These are phyloP conservation scores for Melampsora larici-populina DNA, from an alignment of 1,284 basidiomycete species.

Conservation along the genomic window DNA sequence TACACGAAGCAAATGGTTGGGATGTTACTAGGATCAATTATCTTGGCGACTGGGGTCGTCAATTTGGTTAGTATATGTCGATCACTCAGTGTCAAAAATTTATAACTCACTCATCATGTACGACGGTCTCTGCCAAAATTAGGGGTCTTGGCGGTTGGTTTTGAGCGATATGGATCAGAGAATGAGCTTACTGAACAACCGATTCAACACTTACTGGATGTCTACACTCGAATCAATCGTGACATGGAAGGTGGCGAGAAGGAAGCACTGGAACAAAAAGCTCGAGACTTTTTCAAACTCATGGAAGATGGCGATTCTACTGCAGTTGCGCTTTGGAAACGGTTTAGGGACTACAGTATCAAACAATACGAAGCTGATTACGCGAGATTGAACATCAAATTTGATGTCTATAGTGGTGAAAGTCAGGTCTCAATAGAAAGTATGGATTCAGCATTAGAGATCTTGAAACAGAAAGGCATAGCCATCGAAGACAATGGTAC, in stretches of 20 bases:
- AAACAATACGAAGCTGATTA: conserved; percentile 89
- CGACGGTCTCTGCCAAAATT: conserved; percentile 57
- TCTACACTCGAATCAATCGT: conserved; percentile 91
- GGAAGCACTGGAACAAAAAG: conserved; percentile 64
- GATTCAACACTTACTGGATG: conserved; percentile 89
- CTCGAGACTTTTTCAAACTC: conserved; percentile 85
- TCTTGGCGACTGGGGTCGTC: conserved; percentile 59
- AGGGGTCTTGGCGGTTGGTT: conserved; percentile 86
- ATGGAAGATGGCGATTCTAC: conserved; percentile 92
- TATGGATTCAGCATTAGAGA: conserved; percentile 68
- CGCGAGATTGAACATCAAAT: conserved; percentile 81
- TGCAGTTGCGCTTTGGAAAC: conserved; percentile 80
- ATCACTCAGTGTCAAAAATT: not conserved
- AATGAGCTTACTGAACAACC: conserved; percentile 79
- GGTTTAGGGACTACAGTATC: conserved; percentile 88
- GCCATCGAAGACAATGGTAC: conserved; percentile 69
- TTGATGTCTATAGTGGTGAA: conserved; percentile 93
- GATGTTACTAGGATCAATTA: conserved; percentile 89
- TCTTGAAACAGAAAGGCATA: conserved; percentile 61
- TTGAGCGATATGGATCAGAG: conserved; percentile 83
- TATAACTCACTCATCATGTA: not conserved
- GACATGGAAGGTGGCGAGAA: conserved; percentile 60
- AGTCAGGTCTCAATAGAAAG: conserved; percentile 76
- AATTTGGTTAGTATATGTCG: conserved; percentile 53
- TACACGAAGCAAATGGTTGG: conserved; percentile 92